Conservation (phyloP, 1,284 basidiomycete genomes). For the Microbotryomycetes sp. region DNA sequence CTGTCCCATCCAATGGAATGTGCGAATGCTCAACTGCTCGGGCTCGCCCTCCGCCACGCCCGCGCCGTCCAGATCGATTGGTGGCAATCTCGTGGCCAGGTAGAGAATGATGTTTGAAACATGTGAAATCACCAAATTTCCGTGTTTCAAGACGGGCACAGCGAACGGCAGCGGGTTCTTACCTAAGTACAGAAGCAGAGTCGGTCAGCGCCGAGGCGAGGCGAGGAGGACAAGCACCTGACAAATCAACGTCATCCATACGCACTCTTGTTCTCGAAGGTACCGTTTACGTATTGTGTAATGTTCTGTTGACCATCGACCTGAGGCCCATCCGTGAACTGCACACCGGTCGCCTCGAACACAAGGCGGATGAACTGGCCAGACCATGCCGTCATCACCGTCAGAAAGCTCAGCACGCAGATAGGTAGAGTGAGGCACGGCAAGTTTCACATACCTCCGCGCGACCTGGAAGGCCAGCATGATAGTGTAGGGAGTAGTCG, state of each 20-base stretch:
- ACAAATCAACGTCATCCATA: neutral
- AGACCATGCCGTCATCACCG: neutral
- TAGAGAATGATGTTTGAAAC: constrained; percentile 37
- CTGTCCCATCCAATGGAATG: constrained; percentile 41
- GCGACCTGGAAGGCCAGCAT: constrained; percentile 14
- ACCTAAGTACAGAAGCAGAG: neutral
- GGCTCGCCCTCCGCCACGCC: constrained; percentile 1
- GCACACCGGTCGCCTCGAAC: constrained; percentile 23
- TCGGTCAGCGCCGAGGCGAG: neutral
- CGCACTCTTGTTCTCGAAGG: constrained; percentile 11
- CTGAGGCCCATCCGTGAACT: constrained; percentile 13
- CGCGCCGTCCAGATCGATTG: constrained; percentile 39
- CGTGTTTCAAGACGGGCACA: constrained; percentile 38
- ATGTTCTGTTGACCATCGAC: constrained; percentile 13
- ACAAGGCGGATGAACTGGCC: constrained; percentile 21
- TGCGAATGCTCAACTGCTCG: constrained; percentile 36
- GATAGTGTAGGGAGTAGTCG: neutral
- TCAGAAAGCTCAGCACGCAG: neutral
- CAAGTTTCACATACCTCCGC: constrained; percentile 22
- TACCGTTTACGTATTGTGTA: constrained; percentile 13
- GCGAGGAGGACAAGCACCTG: neutral
- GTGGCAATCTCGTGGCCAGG: constrained; percentile 42
- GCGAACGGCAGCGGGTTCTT: constrained; percentile 38
- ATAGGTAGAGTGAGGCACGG: neutral
- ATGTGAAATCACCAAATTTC: constrained; percentile 31